Percentiles rank a stretch among this genome's conserved stretches.
Evolutionary conservation across 306 rosid species (phyloP).

Genomic region (Cajanus cajan): DNA sequence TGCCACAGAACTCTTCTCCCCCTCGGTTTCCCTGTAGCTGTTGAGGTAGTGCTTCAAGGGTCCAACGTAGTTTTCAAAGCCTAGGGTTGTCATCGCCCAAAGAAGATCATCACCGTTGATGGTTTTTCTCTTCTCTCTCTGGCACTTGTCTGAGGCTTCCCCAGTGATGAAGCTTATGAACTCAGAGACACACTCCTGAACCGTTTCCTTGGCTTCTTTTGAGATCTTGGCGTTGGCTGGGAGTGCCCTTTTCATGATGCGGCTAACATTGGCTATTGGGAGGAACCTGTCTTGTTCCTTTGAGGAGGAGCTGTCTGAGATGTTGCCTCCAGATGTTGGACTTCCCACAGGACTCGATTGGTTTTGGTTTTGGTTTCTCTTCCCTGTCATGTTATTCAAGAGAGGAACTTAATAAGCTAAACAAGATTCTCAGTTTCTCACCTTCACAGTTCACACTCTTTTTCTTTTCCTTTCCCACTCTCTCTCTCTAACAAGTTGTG

Average conservation of each 20-base stretch:
- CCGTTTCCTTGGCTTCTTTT: slow-evolving; percentile 81
- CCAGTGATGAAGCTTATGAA: slow-evolving; percentile 91
- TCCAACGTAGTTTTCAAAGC: slow-evolving; percentile 75
- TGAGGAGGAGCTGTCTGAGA: slow-evolving; percentile 53
- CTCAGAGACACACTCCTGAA: slow-evolving; percentile 89
- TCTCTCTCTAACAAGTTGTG: slow-evolving; percentile 7
- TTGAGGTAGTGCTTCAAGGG: slow-evolving; percentile 70
- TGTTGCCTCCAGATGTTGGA: slow-evolving; percentile 67
- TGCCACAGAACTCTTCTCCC: slow-evolving; percentile 50
- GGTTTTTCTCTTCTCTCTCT: slow-evolving; percentile 80
- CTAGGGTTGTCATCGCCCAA: slow-evolving; percentile 90
- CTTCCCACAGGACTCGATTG: slow-evolving; percentile 64
- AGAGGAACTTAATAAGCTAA: slow-evolving; percentile 10
- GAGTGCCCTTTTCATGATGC: slow-evolving; percentile 81
- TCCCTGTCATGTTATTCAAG: slow-evolving; percentile 48
- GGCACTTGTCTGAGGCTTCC: slow-evolving; percentile 92
- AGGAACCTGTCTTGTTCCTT: slow-evolving; percentile 86
- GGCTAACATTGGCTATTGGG: slow-evolving; percentile 85
- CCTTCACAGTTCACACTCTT: not conserved
- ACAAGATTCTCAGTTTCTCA: not conserved
- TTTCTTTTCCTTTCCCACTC: not conserved
- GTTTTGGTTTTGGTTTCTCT: slow-evolving; percentile 52
- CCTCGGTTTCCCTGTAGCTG: slow-evolving; percentile 74
- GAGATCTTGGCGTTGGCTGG: slow-evolving; percentile 86
- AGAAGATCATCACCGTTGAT: slow-evolving; percentile 86